A percentile compares a stretch with the other conserved stretches of the same genome.
Evolutionary conservation across 805 yeast species (phyloP).

Genomic region (Pichia gijzeniarum): DNA sequence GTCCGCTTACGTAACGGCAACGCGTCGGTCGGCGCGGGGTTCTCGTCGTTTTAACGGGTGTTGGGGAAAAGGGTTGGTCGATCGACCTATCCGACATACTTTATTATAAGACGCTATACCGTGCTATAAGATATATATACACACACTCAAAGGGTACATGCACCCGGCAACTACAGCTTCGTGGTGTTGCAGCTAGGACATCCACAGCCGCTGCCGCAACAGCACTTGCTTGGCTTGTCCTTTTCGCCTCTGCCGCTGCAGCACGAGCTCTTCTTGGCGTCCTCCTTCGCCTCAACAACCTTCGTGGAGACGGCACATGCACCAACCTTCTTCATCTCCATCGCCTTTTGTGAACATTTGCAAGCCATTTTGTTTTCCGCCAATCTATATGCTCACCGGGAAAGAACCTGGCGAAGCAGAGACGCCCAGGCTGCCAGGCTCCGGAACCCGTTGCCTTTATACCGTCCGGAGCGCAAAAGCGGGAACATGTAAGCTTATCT

Average conservation of each 20-base stretch:
- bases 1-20: neutral
- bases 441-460: too few relatives aligned
- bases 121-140: too few relatives aligned
- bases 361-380: conserved; percentile 21
- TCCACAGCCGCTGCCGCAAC: conserved; percentile 31
- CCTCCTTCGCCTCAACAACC: conserved; percentile 7
- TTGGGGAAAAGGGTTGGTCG: too few relatives aligned
- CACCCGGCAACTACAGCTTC: conserved; percentile 23
- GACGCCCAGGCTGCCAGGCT: too few relatives aligned
- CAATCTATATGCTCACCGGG: too few relatives aligned
- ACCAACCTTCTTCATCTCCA: conserved; percentile 5
- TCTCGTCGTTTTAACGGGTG: too few relatives aligned
- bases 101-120: too few relatives aligned
- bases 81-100: too few relatives aligned
- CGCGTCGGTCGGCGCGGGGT: too few relatives aligned
- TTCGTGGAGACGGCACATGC: neutral
- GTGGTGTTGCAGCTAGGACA: conserved; percentile 34
- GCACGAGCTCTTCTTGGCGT: conserved; percentile 10
- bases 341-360: conserved; percentile 17
- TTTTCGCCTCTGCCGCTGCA: conserved; percentile 22
- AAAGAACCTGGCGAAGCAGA: too few relatives aligned
- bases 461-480: neutral
- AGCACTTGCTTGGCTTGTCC: conserved; percentile 21
- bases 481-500: neutral
- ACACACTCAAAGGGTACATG: too few relatives aligned